Evolutionary conservation across 1,284 basidiomycete species (phyloP).

Genomic region (Trametes hirsuta): DNA sequence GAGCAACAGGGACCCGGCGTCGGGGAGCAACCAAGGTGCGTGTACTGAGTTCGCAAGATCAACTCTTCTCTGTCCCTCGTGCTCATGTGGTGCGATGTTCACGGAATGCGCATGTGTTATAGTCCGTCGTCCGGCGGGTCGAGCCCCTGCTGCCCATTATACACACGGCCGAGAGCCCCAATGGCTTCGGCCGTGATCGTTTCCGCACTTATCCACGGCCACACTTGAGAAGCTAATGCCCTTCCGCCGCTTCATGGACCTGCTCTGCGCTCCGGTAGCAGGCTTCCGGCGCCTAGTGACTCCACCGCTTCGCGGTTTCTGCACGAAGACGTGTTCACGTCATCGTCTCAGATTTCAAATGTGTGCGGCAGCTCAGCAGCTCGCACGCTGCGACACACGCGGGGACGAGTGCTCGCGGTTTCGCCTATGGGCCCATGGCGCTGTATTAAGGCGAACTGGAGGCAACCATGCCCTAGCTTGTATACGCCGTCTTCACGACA

Average conservation of each 20-base stretch:
- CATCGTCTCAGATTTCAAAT: neutral
- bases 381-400: too few relatives aligned
- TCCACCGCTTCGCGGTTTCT: neutral
- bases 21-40: neutral
- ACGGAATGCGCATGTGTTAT: neutral
- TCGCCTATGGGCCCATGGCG: too few relatives aligned
- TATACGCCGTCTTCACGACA: too few relatives aligned
- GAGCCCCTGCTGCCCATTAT: neutral
- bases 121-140: neutral
- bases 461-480: too few relatives aligned
- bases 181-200: neutral
- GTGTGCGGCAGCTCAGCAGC: too few relatives aligned
- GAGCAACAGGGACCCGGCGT: neutral
- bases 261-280: slow-evolving; percentile 2
- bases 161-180: neutral
- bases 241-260: neutral
- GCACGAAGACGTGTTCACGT: neutral
- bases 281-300: too few relatives aligned
- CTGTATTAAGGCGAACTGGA: too few relatives aligned
- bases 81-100: neutral
- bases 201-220: neutral
- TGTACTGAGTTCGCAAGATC: neutral
- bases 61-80: neutral
- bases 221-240: neutral
- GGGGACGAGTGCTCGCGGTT: too few relatives aligned